Conservation (phyloP, 192 early-diverging fungal species). For the Gryganskiella cystojenkinii region DNA sequence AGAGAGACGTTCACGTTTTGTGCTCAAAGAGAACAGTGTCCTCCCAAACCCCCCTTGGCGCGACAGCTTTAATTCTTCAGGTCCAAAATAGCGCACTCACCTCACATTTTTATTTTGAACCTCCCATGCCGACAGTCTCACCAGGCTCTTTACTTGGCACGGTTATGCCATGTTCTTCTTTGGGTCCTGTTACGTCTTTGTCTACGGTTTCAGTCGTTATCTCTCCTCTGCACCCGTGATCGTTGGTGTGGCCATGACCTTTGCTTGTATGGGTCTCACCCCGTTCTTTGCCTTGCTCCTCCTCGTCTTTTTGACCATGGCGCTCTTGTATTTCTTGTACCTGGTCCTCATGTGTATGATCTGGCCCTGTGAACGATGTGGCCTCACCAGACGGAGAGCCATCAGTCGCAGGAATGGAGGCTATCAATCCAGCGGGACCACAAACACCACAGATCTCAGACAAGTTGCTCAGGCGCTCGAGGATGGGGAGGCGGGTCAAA, state of each 20-base stretch:
- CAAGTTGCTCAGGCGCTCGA: conserved; percentile 16
- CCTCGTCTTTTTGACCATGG: conserved; percentile 11
- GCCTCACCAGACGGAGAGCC: conserved; percentile 25
- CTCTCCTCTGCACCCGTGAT: conserved; percentile 12
- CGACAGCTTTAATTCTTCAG: too few relatives aligned
- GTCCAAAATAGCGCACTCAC: too few relatives aligned
- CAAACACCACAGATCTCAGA: conserved; percentile 36
- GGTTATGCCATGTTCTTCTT: conserved; percentile 41
- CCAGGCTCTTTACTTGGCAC: conserved; percentile 42
- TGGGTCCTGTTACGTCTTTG: conserved; percentile 32
- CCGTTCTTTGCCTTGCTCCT: conserved; percentile 32
- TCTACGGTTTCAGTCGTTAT: conserved; percentile 13
- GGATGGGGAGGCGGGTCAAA: conserved; percentile 1
- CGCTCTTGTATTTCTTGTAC: conserved; percentile 23
- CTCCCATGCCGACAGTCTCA: conserved; percentile 24
- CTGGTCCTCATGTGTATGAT: conserved; percentile 8
- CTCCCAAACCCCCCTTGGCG: too few relatives aligned
- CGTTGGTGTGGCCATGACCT: conserved; percentile 30
- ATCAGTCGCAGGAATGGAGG: conserved; percentile 51
- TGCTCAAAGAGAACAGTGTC: too few relatives aligned
- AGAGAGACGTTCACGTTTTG: too few relatives aligned
- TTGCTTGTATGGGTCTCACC: conserved; percentile 39
- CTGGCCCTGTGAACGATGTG: conserved; percentile 38
- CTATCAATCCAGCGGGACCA: conserved; percentile 26
- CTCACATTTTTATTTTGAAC: too few relatives aligned